Evolutionary conservation across 768 basidiomycete genomes (phyloP), one percentile per base, ranked within the genome.

Genomic region (Pleurotus platypus): DNA sequence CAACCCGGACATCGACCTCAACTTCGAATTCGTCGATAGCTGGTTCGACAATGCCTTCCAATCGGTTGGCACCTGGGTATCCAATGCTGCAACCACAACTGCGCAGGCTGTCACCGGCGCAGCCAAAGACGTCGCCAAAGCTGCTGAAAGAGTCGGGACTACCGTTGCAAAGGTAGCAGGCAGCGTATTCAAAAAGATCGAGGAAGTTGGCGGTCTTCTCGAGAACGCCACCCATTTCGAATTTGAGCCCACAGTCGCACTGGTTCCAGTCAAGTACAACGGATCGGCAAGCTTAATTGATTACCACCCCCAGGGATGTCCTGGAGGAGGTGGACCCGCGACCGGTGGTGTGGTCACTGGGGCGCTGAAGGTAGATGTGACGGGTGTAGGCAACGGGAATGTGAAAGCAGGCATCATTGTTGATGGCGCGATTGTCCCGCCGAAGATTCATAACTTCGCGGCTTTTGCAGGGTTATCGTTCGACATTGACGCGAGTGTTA

Each of bases 341-440:
- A 30, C 6, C 27, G 27, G 27, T 5, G 27, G 27, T 8, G 46
- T 13, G n/a, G 42, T 43, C 5, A 47, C 2, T 24, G 46, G 46
- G 12, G 24, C 16, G 22, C 24, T 47, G n/a, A 58, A 51, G 1
- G 55, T 64, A 40, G 48, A 46, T 22, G 66, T 61, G 0, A 51
- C 60, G 35, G 47, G 63, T 16, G 57, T 57, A 5, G 58, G 58
- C 0, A 55, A 60, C 50, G 49, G 27, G 27, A 50, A 61, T 3
- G 63, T 64, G 15, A 63, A 62, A 40, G 69, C 67, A 15, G 72
- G 72, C n/a, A 59, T 72, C 4, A 67, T 61, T 6, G 67, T 64
- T 2, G 47, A 59, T 12, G 61, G 61, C 35, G 54, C 56, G 0
- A 57, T 62, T n/a, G 45, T 74, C 27, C 77, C 77, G 5, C 72